Evolutionary conservation across 1,284 basidiomycete species (phyloP).

Genomic region (Apiotrichum mycotoxinovorans): DNA sequence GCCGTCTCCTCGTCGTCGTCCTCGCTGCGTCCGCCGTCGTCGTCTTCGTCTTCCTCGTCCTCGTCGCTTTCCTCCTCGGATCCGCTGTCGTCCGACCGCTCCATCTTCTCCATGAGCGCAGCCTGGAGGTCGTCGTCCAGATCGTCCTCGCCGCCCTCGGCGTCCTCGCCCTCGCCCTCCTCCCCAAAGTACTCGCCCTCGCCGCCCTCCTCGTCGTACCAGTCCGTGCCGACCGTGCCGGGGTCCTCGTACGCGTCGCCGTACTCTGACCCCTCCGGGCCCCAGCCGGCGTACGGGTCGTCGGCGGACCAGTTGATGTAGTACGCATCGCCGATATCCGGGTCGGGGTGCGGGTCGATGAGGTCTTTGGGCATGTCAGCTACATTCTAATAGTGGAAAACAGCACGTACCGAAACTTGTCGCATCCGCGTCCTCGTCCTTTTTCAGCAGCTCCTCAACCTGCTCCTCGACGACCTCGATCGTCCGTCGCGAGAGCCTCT

Average conservation of each 20-base stretch:
- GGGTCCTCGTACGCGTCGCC: conserved; percentile 61
- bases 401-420: conserved; percentile 27
- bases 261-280: conserved; percentile 58
- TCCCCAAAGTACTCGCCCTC: conserved; percentile 47
- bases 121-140: conserved; percentile 40
- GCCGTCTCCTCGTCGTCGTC: conserved; percentile 65
- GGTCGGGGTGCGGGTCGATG: conserved; percentile 39
- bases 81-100: conserved; percentile 26
- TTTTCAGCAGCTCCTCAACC: conserved; percentile 84
- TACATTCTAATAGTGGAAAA: too few species aligned
- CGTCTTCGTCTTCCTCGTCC: conserved; percentile 67
- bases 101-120: conserved; percentile 36
- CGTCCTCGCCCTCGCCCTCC: conserved; percentile 40
- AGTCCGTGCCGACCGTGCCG: conserved; percentile 34
- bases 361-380: conserved; percentile 23
- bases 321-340: conserved; percentile 38
- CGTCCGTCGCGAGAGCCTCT: conserved; percentile 59
- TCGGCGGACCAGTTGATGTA: conserved; percentile 35
- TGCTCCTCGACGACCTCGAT: conserved; percentile 97
- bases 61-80: conserved; percentile 37
- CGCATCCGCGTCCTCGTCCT: conserved; percentile 75
- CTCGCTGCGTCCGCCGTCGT: conserved; percentile 65
- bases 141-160: conserved; percentile 29
- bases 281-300: conserved; percentile 39
- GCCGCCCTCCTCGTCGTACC: conserved; percentile 34